Conservation (phyloP, 805 yeast species). For the Saccharomyces cerevisiae region DNA sequence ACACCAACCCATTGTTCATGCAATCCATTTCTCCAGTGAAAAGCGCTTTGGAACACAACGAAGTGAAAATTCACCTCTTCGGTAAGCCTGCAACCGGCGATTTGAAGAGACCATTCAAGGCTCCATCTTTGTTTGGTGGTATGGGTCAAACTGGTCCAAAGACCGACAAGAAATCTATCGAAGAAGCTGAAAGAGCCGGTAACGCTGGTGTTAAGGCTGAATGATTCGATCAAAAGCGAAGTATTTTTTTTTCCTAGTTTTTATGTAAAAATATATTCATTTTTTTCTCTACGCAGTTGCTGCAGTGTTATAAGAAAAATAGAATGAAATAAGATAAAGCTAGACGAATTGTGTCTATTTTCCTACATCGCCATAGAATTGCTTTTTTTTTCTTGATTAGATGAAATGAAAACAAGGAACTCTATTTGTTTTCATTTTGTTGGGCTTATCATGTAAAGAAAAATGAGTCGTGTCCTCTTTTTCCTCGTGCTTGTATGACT, state of each 20-base stretch:
- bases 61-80: conserved; percentile 83
- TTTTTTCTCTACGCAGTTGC: not conserved
- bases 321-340: not conserved
- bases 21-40: conserved; percentile 88
- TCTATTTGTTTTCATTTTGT: not conserved
- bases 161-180: conserved; percentile 83
- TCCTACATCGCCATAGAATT: not conserved
- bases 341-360: not conserved
- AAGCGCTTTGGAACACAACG: conserved; percentile 80
- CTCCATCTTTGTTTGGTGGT: conserved; percentile 68
- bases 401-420: not conserved
- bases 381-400: not conserved
- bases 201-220: conserved; percentile 84
- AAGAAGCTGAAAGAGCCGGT: conserved; percentile 78
- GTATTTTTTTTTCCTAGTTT: not conserved
- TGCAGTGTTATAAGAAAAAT: not conserved
- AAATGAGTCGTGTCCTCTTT: not conserved
- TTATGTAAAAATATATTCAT: not conserved
- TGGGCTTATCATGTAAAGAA: not conserved
- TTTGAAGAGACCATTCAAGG: conserved; percentile 93
- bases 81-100: conserved; percentile 80
- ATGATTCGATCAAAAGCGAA: conserved; percentile 27
- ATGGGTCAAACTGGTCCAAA: conserved; percentile 31
- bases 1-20: conserved; percentile 93
- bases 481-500: not conserved